Base-by-base conservation (phyloP, 768 basidiomycete genomes). In the Clitopilus hobsonii region DNA sequence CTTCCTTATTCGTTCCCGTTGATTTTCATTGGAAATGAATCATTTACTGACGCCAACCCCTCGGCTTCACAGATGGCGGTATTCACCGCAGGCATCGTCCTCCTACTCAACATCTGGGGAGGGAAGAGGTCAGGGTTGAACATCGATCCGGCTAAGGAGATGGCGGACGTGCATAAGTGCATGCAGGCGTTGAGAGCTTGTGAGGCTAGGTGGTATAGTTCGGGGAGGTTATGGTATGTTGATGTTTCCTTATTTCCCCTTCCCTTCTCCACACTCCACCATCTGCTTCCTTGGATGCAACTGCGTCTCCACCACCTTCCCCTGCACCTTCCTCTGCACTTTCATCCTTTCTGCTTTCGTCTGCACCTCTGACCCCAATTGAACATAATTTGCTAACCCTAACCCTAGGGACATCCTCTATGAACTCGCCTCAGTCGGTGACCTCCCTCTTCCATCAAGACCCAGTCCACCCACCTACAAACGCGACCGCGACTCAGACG, bases 331-430 rank as follows among this genome's bases (percentile, higher is more conserved):
- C 16, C 20, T 54, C 14, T 25, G 36, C 26, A 6, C 30, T 71
- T 77, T 27, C 71, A 16, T 36, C 18, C 72, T 10, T 74, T 18
- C 18, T 7, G 52, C 25, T 24, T 51, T 20, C 45, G n/a, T n/a
- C n/a, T n/a, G n/a, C n/a, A n/a, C n/a, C n/a, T n/a, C n/a, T n/a
- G n/a, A n/a, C n/a, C n/a, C n/a, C n/a, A n/a, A n/a, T n/a, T n/a
- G n/a, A n/a, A n/a, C n/a, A n/a, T n/a, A n/a, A n/a, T n/a, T n/a
- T n/a, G n/a, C n/a, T n/a, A n/a, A n/a, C n/a, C n/a, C n/a, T n/a
- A n/a, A n/a, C n/a, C n/a, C n/a, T 20, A 88, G 88, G 86, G 86
- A 89, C 60, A 79, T 90, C 38, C 68, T 89, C 18, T 88, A 82
- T 58, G 86, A 90, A 59, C 72, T 90, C 1, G 85, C 88, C 3